These are phyloP conservation scores for Quercus wislizeni DNA, from an alignment of 306 rosid genomes.

Conservation along the genomic window DNA sequence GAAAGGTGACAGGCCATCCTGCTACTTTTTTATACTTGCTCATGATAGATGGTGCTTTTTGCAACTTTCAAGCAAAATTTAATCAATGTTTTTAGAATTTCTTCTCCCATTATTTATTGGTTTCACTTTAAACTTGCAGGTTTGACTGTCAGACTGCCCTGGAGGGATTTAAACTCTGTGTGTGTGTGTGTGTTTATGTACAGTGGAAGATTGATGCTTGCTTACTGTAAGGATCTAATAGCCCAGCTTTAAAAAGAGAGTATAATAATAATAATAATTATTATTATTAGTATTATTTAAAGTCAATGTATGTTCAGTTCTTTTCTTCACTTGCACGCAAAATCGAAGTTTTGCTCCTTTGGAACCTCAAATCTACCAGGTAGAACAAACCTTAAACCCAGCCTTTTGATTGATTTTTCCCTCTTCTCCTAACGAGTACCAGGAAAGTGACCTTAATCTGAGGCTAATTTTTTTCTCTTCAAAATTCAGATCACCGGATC, in stretches of 20 bases:
- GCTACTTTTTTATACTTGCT: neutral
- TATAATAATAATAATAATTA: neutral
- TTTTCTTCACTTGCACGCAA: neutral
- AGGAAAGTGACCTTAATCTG: no score
- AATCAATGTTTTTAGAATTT: neutral
- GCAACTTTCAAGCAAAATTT: neutral
- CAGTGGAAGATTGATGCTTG: neutral
- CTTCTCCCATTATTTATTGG: neutral
- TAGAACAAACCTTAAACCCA: no score
- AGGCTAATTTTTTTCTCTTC: no score
- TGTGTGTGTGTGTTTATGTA: neutral
- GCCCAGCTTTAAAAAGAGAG: neutral
- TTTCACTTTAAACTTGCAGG: neutral
- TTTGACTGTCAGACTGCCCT: neutral
- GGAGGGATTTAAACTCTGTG: neutral
- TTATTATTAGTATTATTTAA: no score
- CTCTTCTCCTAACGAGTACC: no score
- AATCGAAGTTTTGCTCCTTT: neutral
- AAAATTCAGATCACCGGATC: no score
- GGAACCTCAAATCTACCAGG: neutral
- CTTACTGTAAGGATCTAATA: neutral
- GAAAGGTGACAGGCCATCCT: slow-evolving; percentile 3
- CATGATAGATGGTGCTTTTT: neutral
- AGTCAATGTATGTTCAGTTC: neutral
- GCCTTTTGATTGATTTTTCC: no score